phyloP scores from a whole-genome alignment of 108 stramenopile species.

The Nannochloropsis salina region DNA sequence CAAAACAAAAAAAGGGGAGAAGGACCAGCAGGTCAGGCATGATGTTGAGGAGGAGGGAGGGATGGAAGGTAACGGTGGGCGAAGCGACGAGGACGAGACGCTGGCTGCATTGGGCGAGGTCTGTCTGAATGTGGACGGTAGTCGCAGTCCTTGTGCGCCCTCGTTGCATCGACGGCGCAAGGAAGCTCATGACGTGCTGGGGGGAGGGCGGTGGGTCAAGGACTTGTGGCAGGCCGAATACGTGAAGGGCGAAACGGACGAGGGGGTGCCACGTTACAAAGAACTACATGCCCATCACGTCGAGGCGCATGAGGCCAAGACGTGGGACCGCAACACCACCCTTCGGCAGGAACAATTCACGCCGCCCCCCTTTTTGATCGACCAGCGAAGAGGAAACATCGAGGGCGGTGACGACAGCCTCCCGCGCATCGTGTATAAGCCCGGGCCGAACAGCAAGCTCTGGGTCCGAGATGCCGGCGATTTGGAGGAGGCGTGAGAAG shows the following conservation, averaged over 20 bases:
- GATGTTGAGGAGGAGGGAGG: neutral
- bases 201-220: neutral
- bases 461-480: neutral
- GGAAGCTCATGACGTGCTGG: neutral
- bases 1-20: neutral
- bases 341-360: neutral
- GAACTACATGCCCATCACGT: neutral
- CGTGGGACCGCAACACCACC: neutral
- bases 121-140: neutral
- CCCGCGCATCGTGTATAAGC: neutral
- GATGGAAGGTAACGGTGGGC: neutral
- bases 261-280: neutral
- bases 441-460: neutral
- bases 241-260: neutral
- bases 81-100: neutral
- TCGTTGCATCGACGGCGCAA: neutral
- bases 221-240: constrained; percentile 17
- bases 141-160: neutral
- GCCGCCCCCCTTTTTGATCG: neutral
- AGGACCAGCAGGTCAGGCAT: neutral
- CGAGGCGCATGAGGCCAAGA: neutral
- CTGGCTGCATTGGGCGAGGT: neutral
- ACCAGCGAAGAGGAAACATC: neutral
- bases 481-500: neutral
- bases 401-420: neutral